Conservation (phyloP, 208 protist genomes). For the Crithidia bombi region DNA sequence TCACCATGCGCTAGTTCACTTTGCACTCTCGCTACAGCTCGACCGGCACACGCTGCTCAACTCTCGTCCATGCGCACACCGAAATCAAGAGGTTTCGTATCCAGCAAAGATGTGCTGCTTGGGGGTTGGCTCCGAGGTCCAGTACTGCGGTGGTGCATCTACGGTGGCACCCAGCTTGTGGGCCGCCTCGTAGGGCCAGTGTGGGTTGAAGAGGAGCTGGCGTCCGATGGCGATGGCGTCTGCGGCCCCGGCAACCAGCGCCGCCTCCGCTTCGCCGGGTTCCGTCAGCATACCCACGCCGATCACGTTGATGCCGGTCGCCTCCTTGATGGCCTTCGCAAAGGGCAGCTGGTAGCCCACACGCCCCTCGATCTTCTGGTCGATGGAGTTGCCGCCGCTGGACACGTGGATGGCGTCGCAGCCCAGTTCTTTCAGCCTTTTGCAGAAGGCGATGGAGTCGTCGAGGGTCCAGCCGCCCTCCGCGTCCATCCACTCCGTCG, state of each 20-base stretch:
- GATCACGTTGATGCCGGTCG: slow-evolving; percentile 50
- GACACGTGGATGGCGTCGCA: slow-evolving; percentile 70
- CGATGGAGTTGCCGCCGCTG: slow-evolving; percentile 65
- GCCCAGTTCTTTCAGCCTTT: slow-evolving; percentile 50
- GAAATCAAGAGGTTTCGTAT: background rate
- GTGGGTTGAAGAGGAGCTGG: slow-evolving; percentile 71
- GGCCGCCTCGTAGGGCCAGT: slow-evolving; percentile 51
- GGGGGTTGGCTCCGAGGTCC: slow-evolving; percentile 25
- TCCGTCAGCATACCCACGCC: slow-evolving; percentile 73
- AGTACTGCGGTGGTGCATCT: slow-evolving; percentile 25
- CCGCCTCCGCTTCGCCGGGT: slow-evolving; percentile 49
- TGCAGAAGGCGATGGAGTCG: slow-evolving; percentile 32
- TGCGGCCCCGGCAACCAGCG: slow-evolving; percentile 30
- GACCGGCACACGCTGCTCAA: too few relatives aligned
- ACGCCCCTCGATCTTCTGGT: slow-evolving; percentile 45
- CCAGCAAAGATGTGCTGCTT: slow-evolving; percentile 17
- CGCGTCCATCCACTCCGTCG: slow-evolving; percentile 67
- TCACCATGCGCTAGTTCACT: too few relatives aligned
- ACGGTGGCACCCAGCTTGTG: slow-evolving; percentile 28
- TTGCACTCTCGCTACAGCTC: too few relatives aligned
- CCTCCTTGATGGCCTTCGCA: slow-evolving; percentile 57
- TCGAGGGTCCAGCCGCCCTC: slow-evolving; percentile 38
- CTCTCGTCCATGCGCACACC: too few relatives aligned
- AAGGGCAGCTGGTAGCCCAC: slow-evolving; percentile 55
- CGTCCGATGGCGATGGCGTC: slow-evolving; percentile 76